Evolutionary conservation across 441 rosid genomes (phyloP), one percentile per base, ranked within the genome.

Genomic region (Populus hybrid): DNA sequence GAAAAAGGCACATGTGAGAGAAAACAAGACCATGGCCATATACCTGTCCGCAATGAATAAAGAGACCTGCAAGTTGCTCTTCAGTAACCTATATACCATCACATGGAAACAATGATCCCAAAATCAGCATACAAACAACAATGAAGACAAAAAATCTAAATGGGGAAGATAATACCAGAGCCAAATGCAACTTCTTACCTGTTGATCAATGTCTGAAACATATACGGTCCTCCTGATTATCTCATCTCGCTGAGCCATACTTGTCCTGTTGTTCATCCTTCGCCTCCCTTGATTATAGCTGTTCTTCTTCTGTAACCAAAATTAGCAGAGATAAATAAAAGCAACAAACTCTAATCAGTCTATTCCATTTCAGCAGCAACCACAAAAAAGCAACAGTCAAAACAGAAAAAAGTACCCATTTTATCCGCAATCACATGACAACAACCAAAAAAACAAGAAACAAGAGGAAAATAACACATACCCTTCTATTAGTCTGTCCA

Each of bases 21-120:
- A 30, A 38, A 72, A 76, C 30, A 67, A 57, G 79, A 34, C 36
- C 36, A 34, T 34, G 36, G 74, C 40, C 6, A 65, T 21, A 30
- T 78, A 96, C 99, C 90, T 92, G 98, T 78, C 99, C 99, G 69
- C 95, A 92, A 14, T 85, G 85, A 71, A 87, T 82, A 84, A 96
- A 96, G 79, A 96, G 89, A 69, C 88, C 90, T n/a, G 99, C 99
- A 76, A 96, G 97, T 82, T 88, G 94, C 86, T 96, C 99, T 82
- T 96, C 99, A 9, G 99, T 93, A 70, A 94, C 91, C 98, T 94
- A 80, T 57, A 75, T 36, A 61, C 69, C 69, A 57, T 46, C 76
- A 67, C 26, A 75, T 9, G 34, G 35, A 78, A 72, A 34, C 36
- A 34, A 12, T 53, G 36, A 42, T 34, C 59, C 50, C 53, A 70